phyloP scores from a whole-genome alignment of 2,329 filamentous ascomycete species.

The Elsinoe perseae region DNA sequence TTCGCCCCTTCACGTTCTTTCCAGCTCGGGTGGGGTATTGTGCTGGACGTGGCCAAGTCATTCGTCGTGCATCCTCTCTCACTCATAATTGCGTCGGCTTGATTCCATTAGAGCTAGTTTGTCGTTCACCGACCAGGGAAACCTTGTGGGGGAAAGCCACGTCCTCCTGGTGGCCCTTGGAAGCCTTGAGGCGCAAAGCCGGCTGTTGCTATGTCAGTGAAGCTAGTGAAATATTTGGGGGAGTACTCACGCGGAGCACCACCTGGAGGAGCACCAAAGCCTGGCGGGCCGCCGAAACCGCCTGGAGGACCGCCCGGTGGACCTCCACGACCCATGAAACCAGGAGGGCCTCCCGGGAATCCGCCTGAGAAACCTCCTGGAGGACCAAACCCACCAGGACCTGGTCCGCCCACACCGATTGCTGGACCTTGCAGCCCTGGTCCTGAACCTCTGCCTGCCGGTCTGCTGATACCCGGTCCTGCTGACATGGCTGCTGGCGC shows the following conservation, averaged over 20 bases:
- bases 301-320: conserved; percentile 26
- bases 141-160: conserved; percentile 28
- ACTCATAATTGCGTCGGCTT: not conserved
- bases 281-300: conserved; percentile 21
- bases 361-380: conserved; percentile 34
- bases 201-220: conserved; percentile 17
- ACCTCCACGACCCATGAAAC: conserved; percentile 31
- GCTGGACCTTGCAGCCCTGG: conserved; percentile 83
- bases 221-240: not conserved
- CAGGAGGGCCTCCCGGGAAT: conserved; percentile 40
- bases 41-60: not conserved
- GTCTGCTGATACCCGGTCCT: conserved; percentile 83
- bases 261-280: conserved; percentile 19
- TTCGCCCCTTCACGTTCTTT: not conserved
- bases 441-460: conserved; percentile 70
- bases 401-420: conserved; percentile 74
- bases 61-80: not conserved
- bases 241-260: conserved; percentile 20
- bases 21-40: not conserved
- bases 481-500: conserved; percentile 62
- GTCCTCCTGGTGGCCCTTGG: conserved; percentile 51
- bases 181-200: conserved; percentile 47
- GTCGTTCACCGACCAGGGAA: conserved; percentile 25
- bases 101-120: not conserved
- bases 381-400: conserved; percentile 53